Evolutionary conservation across 1,139 yeast genomes (phyloP).

Genomic region (Geotrichum phurueaensis): DNA sequence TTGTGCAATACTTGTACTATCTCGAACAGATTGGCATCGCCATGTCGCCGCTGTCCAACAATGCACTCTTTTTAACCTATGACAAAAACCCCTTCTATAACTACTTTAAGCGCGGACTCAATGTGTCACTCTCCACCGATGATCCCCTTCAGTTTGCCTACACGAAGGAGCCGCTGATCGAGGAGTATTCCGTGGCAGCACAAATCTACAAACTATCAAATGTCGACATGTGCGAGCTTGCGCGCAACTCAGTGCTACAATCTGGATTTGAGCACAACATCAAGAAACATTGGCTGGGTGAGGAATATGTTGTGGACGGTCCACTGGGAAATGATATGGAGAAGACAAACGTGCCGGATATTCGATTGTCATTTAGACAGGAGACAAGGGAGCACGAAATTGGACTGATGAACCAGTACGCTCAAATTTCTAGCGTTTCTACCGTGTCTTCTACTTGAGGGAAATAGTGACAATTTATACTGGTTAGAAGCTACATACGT

Average conservation of each 20-base stretch:
- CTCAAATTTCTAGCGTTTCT: too few species aligned
- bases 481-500: too few species aligned
- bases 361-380: conserved; percentile 72
- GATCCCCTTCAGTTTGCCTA: conserved; percentile 94
- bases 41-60: conserved; percentile 97
- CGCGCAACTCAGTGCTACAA: conserved; percentile 77
- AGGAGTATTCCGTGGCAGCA: conserved; percentile 96
- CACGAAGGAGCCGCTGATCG: conserved; percentile 93
- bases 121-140: conserved; percentile 86
- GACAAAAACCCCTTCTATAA: conserved; percentile 89
- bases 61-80: conserved; percentile 89
- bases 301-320: conserved; percentile 54
- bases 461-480: too few species aligned
- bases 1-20: conserved; percentile 86
- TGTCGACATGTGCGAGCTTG: conserved; percentile 94
- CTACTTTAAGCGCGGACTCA: conserved; percentile 87
- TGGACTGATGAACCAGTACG: conserved; percentile 60
- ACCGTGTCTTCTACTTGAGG: too few species aligned
- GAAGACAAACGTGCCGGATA: conserved; percentile 90
- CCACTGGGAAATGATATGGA: conserved; percentile 79
- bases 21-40: conserved; percentile 95
- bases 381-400: conserved; percentile 77
- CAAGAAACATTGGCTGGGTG: conserved; percentile 91
- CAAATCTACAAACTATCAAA: conserved; percentile 89
- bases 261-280: conserved; percentile 85